Percentiles rank a stretch among this genome's conserved stretches.
Conservation (phyloP, 2,329 filamentous ascomycete species). For the Xylariaceae sp. region DNA sequence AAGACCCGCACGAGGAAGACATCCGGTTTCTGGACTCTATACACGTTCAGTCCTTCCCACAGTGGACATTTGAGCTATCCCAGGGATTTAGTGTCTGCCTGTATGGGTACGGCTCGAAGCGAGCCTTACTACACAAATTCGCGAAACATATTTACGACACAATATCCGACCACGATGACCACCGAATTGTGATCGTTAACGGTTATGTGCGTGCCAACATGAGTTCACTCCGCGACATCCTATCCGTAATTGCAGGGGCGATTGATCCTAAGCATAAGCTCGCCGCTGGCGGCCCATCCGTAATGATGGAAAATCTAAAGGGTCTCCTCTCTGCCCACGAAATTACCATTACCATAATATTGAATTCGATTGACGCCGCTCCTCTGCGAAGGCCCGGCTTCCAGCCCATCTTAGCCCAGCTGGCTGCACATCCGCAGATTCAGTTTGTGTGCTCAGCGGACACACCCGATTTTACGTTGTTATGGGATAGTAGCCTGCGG, state of each 20-base stretch:
- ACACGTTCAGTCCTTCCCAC: conserved; percentile 81
- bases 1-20: conserved; percentile 73
- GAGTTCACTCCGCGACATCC: conserved; percentile 70
- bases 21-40: conserved; percentile 74
- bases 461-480: conserved; percentile 81
- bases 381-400: conserved; percentile 73
- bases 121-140: conserved; percentile 74
- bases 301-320: conserved; percentile 72
- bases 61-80: conserved; percentile 90
- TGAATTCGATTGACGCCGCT: conserved; percentile 86
- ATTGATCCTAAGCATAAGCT: conserved; percentile 58
- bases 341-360: conserved; percentile 67
- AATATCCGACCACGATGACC: conserved; percentile 44
- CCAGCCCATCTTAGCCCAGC: conserved; percentile 75
- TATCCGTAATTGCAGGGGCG: conserved; percentile 71
- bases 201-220: conserved; percentile 71
- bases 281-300: conserved; percentile 66
- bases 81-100: conserved; percentile 89
- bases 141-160: conserved; percentile 70
- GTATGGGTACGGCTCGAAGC: conserved; percentile 92
- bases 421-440: conserved; percentile 76
- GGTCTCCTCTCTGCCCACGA: conserved; percentile 60
- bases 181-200: conserved; percentile 82
- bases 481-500: conserved; percentile 89
- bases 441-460: conserved; percentile 82